Base-by-base conservation (phyloP, 192 early-diverging fungal genomes). In the Backusella tarrabulga region DNA sequence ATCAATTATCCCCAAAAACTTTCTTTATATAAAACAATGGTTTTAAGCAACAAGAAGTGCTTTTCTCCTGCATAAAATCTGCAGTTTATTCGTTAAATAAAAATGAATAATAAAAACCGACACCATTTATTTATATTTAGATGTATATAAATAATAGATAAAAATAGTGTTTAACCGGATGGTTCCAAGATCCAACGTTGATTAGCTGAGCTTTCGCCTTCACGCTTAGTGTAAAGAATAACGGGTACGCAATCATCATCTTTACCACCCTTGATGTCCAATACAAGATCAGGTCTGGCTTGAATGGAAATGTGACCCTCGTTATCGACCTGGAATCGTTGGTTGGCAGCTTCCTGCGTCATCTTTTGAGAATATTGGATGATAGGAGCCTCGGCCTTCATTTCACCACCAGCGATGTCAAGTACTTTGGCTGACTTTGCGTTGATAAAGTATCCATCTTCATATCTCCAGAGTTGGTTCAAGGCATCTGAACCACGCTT, bases 371-470 rank as follows among this genome's bases (percentile, higher is more conserved):
- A 35, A 21, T 71, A 78, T 35, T 78, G 77, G 40, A 71, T 66
- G 21, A 78, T 78, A 21, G 56, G 32, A 3, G 70, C 23, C 5
- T 73, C 71, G 1, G 2, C 32, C 23, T 67, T 42, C 41, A 78
- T 78, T 17, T 72, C n/a, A 19, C 77, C 77, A 35, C 77, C 77
- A 36, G 54, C 29, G 44, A 78, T 78, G 38, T 78, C 77, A 3
- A 78, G 71, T 21, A 67, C 77, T 32, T 78, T 78, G 56, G 71
- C 77, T n/a, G 71, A 73, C 29, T 78, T 78, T 34, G 40, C 46
- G 38, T 77, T 77, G 34, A 77, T 60, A 44, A 77, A 72, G 40
- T 68, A 68, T 7, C 75, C 75, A 23, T 76, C 68, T 21, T 68
- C 34, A 26, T 70, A 76, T 17, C 68, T 38, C 76, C 76, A 77